A percentile compares a stretch with the other conserved stretches of the same genome.
phyloP scores from a whole-genome alignment of 1,284 basidiomycete genomes.

The Grifola frondosa region DNA sequence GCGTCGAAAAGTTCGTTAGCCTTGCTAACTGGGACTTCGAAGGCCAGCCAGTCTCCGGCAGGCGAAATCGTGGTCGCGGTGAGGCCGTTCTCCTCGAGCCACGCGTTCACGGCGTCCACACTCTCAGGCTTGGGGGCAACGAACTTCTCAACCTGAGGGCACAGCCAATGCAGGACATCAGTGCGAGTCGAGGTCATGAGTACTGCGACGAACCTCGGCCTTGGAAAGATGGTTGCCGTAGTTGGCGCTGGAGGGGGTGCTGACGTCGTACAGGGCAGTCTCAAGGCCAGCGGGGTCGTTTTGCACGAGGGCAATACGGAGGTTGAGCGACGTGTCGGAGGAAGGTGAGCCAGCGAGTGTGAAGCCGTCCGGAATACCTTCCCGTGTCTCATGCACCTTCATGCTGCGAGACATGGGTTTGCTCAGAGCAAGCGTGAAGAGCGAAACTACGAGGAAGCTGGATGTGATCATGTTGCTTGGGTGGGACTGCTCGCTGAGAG shows the following conservation, averaged over 20 bases:
- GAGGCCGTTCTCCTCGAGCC: constrained; percentile 38
- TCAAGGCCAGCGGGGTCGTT: constrained; percentile 36
- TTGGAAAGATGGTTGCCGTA: constrained; percentile 36
- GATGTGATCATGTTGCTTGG: constrained; percentile 22
- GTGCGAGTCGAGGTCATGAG: background rate
- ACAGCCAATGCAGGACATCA: background rate
- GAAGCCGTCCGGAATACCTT: constrained; percentile 30
- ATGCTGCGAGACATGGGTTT: constrained; percentile 27
- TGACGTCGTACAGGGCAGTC: constrained; percentile 34
- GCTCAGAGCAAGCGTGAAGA: constrained; percentile 26
- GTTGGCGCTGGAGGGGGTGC: constrained; percentile 33
- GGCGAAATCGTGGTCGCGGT: constrained; percentile 31
- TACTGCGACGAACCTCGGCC: constrained; percentile 29
- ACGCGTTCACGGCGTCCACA: constrained; percentile 36
- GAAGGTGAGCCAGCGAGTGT: constrained; percentile 28
- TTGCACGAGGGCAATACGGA: constrained; percentile 37
- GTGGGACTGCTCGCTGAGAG: constrained; percentile 5
- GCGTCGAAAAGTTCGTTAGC: constrained; percentile 40
- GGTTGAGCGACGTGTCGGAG: constrained; percentile 27
- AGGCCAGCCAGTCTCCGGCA: constrained; percentile 42
- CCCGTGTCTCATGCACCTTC: constrained; percentile 30
- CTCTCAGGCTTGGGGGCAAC: constrained; percentile 37
- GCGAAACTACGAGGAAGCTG: constrained; percentile 22
- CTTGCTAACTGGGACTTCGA: constrained; percentile 38
- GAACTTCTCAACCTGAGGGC: constrained; percentile 36